Percentiles rank a stretch among this genome's conserved stretches.
Conservation (phyloP, 768 basidiomycete genomes). For the Trametes cingulata region DNA sequence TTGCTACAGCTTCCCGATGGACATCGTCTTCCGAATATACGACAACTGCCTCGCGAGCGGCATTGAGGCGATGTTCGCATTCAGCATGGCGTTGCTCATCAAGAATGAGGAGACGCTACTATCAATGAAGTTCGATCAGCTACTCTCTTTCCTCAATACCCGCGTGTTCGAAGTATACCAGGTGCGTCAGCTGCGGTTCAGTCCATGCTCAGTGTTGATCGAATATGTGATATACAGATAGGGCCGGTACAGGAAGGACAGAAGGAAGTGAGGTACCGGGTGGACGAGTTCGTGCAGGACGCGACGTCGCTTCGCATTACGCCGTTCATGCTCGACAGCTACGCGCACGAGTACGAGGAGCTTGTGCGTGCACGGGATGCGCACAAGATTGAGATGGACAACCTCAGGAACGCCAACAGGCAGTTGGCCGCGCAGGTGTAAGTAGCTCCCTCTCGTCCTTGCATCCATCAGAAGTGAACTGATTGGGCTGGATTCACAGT, state of each 20-base stretch:
- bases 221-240: neutral
- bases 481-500: conserved; percentile 41
- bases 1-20: conserved; percentile 77
- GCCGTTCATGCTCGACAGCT: conserved; percentile 93
- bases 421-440: conserved; percentile 77
- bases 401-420: conserved; percentile 78
- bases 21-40: conserved; percentile 94
- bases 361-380: conserved; percentile 74
- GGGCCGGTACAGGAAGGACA: conserved; percentile 6
- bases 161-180: conserved; percentile 84
- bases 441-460: conserved; percentile 34
- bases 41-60: conserved; percentile 96
- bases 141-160: conserved; percentile 80
- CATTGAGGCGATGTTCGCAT: conserved; percentile 95
- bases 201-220: neutral
- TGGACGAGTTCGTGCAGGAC: conserved; percentile 86
- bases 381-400: conserved; percentile 82
- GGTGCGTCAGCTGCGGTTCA: conserved; percentile 33
- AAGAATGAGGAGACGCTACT: conserved; percentile 85
- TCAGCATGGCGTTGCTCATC: conserved; percentile 82
- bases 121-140: conserved; percentile 86
- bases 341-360: conserved; percentile 87
- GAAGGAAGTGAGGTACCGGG: conserved; percentile 49
- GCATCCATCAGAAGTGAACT: neutral
- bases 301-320: conserved; percentile 86